phyloP scores from a whole-genome alignment of 805 yeast species.

The Ogataea degrootiae region DNA sequence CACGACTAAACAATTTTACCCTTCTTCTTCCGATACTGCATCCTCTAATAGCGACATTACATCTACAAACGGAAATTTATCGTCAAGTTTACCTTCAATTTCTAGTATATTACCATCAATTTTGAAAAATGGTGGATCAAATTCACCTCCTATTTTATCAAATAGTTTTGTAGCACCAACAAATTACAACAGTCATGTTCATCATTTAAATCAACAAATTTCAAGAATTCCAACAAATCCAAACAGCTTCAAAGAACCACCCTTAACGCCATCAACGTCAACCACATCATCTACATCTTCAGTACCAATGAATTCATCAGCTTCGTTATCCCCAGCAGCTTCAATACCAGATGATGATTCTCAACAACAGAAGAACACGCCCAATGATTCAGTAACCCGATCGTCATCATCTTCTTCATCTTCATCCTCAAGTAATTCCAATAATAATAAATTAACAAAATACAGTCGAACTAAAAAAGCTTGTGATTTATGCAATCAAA shows the following conservation, averaged over 20 bases:
- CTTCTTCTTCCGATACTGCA: background rate
- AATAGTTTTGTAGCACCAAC: background rate
- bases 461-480: conserved; percentile 31
- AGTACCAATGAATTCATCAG: no score
- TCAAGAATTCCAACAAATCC: background rate
- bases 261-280: background rate
- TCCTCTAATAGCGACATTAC: background rate
- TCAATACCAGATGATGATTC: background rate
- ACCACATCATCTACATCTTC: no score
- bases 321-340: background rate
- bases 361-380: background rate
- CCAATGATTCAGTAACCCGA: background rate
- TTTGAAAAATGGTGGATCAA: background rate
- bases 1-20: no score
- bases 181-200: background rate
- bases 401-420: background rate
- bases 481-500: conserved; percentile 43
- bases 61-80: no score
- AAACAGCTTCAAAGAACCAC: background rate
- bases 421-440: background rate
- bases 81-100: background rate
- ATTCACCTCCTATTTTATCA: background rate
- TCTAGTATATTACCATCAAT: background rate
- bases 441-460: conserved; percentile 1
- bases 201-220: background rate